Base-by-base conservation (phyloP, 2,329 filamentous ascomycete genomes). In the Fonsecaea pedrosoi region DNA sequence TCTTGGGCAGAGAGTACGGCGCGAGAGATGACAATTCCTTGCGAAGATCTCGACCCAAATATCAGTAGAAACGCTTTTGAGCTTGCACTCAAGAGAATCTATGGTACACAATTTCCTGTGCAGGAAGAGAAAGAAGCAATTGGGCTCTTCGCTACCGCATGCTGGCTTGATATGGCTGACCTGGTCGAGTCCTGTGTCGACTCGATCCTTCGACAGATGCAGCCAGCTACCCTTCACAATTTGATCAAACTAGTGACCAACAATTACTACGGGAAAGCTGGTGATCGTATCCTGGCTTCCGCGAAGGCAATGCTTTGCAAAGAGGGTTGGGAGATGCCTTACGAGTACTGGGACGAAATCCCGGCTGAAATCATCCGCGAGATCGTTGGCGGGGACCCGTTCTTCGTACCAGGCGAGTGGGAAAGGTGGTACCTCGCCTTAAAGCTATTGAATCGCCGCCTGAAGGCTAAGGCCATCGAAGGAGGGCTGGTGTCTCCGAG, bases 261-360 rank as follows among this genome's bases (percentile, higher is more conserved):
- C 48, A 86, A 85, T 67, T 86, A 86, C 75, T 87, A 87, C 65
- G 84, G 84, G 38, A 79, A 82, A 61, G 78, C 84, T 30, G 84
- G 84, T 4, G 84, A 85, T 67, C 82, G 84, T 38, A 83, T 86
- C 6, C 76, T 87, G 3, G 82, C 83, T 32, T 85, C 83, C 30
- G 83, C 84, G n/a, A 86, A 86, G 71, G 82, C 84, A 5, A 86
- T 86, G 84, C 77, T 87, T 8, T 86, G 84, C 71, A 78, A 84
- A 63, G 84, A 85, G 72, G 84, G 84, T 5, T 86, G 83, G 83
- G 80, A 83, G 67, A 87, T 87, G 84, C 79, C 82, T 6, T 70
- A 75, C 56, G 71, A 72, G 21, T 74, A 82, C 66, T 87, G 85
- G 85, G 84, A 87, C 68, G 82, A 82, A 18, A 85, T 87, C 61